Percentiles rank a stretch among this genome's conserved stretches.
phyloP scores from a whole-genome alignment of 371 early-diverging fungal species.

The Mortierella sp. region DNA sequence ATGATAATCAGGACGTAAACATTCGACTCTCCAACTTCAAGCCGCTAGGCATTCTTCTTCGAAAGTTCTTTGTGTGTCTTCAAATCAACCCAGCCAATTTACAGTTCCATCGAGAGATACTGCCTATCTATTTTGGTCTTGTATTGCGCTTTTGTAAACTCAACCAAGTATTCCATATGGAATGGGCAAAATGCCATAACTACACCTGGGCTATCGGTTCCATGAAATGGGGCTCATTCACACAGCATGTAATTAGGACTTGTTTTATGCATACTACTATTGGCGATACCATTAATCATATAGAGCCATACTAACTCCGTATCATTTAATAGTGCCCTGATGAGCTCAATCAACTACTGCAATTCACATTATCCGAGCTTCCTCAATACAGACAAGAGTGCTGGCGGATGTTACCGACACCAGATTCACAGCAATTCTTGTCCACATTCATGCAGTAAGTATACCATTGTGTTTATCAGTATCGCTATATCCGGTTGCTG shows the following conservation, averaged over 20 bases:
- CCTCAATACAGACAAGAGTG: slow-evolving; percentile 43
- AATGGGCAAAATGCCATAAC: slow-evolving; percentile 47
- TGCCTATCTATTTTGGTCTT: slow-evolving; percentile 54
- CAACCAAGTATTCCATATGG: slow-evolving; percentile 16
- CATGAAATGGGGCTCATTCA: slow-evolving; percentile 53
- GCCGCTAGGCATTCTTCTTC: slow-evolving; percentile 25
- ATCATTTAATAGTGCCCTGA: slow-evolving; percentile 30
- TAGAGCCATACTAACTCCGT: background rate
- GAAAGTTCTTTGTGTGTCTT: slow-evolving; percentile 50
- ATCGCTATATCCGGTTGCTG: too few relatives aligned
- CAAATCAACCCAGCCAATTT: slow-evolving; percentile 34
- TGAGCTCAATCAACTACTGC: slow-evolving; percentile 33
- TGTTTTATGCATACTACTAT: background rate
- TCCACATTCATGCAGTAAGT: slow-evolving; percentile 24
- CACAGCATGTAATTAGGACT: slow-evolving; percentile 22
- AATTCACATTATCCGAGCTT: slow-evolving; percentile 23
- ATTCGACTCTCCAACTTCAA: slow-evolving; percentile 25
- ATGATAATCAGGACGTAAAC: slow-evolving; percentile 22
- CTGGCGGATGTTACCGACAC: slow-evolving; percentile 28
- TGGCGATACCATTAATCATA: background rate
- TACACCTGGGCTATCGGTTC: slow-evolving; percentile 42
- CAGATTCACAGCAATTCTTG: slow-evolving; percentile 13
- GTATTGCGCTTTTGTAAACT: slow-evolving; percentile 37
- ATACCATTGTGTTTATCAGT: too few relatives aligned
- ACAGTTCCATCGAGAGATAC: slow-evolving; percentile 39